These are phyloP conservation scores for Prosopis cineraria DNA, from an alignment of 306 rosid species.

Conservation along the genomic window DNA sequence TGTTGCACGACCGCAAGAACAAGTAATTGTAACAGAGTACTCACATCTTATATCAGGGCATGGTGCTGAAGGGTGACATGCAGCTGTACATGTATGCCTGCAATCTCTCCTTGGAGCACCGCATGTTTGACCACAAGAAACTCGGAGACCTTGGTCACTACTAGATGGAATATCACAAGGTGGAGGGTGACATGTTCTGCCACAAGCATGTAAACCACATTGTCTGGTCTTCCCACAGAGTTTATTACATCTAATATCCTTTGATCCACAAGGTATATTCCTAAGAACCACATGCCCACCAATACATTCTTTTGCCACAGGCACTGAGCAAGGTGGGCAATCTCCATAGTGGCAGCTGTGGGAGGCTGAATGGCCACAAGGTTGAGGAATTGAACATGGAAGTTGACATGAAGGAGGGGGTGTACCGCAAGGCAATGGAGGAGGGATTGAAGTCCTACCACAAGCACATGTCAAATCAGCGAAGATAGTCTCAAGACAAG, in stretches of 20 bases:
- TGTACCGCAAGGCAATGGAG: slow-evolving; percentile 92
- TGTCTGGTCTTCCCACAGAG: slow-evolving; percentile 93
- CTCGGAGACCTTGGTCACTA: slow-evolving; percentile 46
- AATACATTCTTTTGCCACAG: slow-evolving; percentile 88
- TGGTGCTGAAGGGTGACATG: slow-evolving; percentile 75
- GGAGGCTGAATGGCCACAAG: slow-evolving; percentile 85
- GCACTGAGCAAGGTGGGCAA: slow-evolving; percentile 92
- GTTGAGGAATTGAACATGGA: slow-evolving; percentile 82
- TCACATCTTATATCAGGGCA: slow-evolving; percentile 85
- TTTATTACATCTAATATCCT: slow-evolving; percentile 87
- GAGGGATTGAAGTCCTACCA: slow-evolving; percentile 82
- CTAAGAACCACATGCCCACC: slow-evolving; percentile 93
- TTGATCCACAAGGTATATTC: slow-evolving; percentile 93
- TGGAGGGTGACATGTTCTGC: slow-evolving; percentile 71
- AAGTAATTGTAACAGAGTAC: slow-evolving; percentile 64
- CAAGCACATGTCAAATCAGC: slow-evolving; percentile 89
- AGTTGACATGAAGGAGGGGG: slow-evolving; percentile 84
- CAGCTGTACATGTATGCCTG: slow-evolving; percentile 78
- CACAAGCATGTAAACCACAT: slow-evolving; percentile 92
- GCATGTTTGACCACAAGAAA: slow-evolving; percentile 89
- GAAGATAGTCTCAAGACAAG: slow-evolving; percentile 90
- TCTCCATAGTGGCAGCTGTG: slow-evolving; percentile 98
- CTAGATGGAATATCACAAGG: slow-evolving; percentile 67
- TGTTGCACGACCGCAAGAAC: slow-evolving; percentile 78
- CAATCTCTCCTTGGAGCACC: slow-evolving; percentile 94